Percentiles rank a stretch among this genome's conserved stretches.
phyloP scores from a whole-genome alignment of 257 asterid species.

The Apocynum venetum region DNA sequence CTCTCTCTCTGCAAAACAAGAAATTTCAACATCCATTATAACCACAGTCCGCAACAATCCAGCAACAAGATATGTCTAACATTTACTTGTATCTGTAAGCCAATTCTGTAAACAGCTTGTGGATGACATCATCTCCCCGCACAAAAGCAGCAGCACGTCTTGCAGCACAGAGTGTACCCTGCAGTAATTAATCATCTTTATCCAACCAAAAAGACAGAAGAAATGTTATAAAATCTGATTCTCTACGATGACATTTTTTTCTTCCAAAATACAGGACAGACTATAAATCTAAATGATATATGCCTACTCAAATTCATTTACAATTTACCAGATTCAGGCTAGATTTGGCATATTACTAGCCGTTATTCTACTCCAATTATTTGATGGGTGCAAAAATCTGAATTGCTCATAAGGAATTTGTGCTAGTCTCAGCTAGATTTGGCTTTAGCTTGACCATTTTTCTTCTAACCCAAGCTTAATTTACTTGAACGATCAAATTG shows the following conservation, averaged over 20 bases:
- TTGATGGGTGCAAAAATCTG: too few species aligned
- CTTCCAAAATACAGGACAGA: neutral
- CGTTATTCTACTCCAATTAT: neutral
- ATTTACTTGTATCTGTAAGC: slow-evolving; percentile 90
- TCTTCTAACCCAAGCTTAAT: too few species aligned
- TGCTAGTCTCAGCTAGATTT: too few species aligned
- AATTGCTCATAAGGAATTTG: too few species aligned
- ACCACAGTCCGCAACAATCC: neutral
- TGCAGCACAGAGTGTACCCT: slow-evolving; percentile 89
- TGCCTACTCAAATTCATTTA: neutral
- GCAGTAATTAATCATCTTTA: slow-evolving; percentile 12
- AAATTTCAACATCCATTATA: slow-evolving; percentile 1
- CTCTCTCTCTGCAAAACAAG: slow-evolving; percentile 39
- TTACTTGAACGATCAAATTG: neutral
- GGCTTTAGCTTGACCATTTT: too few species aligned
- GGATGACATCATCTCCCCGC: slow-evolving; percentile 89
- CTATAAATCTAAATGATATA: neutral
- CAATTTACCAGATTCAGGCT: neutral
- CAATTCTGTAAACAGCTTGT: slow-evolving; percentile 88
- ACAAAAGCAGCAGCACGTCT: slow-evolving; percentile 88
- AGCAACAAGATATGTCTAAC: slow-evolving; percentile 10
- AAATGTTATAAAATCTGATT: too few species aligned
- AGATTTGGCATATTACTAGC: neutral
- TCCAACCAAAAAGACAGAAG: slow-evolving; percentile 5
- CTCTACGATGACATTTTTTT: neutral